A percentile compares a stretch with the other conserved stretches of the same genome.
These are phyloP conservation scores for Rhodotorula sphaerocarpa DNA, from an alignment of 768 basidiomycete genomes.

Conservation along the genomic window DNA sequence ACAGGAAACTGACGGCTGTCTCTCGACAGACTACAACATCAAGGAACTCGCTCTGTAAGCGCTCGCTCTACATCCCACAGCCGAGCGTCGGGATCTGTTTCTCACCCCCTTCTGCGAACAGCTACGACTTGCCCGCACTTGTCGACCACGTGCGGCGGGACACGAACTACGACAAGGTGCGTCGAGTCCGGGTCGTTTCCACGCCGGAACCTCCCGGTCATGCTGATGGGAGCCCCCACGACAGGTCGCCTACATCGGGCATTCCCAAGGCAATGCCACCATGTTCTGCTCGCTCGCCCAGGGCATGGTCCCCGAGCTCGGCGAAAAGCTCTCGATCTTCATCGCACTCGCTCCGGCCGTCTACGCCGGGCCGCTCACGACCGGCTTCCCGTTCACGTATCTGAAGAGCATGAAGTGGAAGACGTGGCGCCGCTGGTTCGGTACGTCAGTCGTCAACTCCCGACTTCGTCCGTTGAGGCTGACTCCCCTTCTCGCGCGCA, in stretches of 20 bases:
- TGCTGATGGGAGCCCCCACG: background rate
- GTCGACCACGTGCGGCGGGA: conserved; percentile 48
- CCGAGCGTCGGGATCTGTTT: too few relatives aligned
- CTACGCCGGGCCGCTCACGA: conserved; percentile 50
- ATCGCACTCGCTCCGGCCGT: conserved; percentile 52
- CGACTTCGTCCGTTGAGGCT: too few relatives aligned
- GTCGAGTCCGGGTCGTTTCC: too few relatives aligned
- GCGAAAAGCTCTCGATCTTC: conserved; percentile 47
- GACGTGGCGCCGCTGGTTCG: conserved; percentile 49
- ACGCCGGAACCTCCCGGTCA: too few relatives aligned
- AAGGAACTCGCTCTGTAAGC: conserved; percentile 48
- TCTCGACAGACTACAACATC: conserved; percentile 49
- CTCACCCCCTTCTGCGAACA: too few relatives aligned
- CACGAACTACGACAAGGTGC: conserved; percentile 48
- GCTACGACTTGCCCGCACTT: conserved; percentile 49
- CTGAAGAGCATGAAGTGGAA: conserved; percentile 49
- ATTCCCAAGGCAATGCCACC: conserved; percentile 51
- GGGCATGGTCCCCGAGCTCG: conserved; percentile 50
- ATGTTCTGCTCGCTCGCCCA: conserved; percentile 49
- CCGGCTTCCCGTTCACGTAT: conserved; percentile 49
- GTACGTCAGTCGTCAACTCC: conserved; percentile 11
- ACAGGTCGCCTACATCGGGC: conserved; percentile 50
- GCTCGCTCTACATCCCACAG: too few relatives aligned
- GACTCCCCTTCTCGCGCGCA: conserved; percentile 3
- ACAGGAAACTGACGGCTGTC: background rate